Evolutionary conservation across 306 rosid species (phyloP), one percentile per base, ranked within the genome.

Genomic region (Sophora flavescens): DNA sequence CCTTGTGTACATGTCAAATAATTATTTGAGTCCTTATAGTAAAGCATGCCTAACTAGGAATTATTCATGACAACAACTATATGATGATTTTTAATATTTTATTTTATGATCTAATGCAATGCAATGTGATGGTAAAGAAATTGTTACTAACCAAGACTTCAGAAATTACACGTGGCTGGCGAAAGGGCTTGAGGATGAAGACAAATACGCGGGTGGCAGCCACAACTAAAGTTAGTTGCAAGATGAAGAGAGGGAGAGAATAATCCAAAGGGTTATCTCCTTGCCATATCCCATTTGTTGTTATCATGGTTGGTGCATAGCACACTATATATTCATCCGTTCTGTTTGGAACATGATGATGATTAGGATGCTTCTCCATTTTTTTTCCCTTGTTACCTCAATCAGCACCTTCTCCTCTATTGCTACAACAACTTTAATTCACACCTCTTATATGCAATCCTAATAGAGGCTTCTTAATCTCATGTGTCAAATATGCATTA

Each of bases 271-370:
- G 98, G 72, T 92, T 94, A 45, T 94, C 97, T 5, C 98, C 98
- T 78, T 90, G 96, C 97, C 97, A 94, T n/a, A 94, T 73, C 15
- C 98, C 97, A 73, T 94, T 88, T 47, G 98, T 94, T 18, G 96
- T 92, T 39, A 94, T 85, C 98, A 92, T 89, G 26, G 89, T 86
- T 3, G 98, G 98, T 6, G 96, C 88, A 67, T 90, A 94, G 42
- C 98, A 94, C 0, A 94, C 88, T 38, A 90, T 90, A 1, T 83
- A 68, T 0, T 73, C 87, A 1, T 72, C 85, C 18, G 87, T 59
- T 14, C 12, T 16, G 57, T 75, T 85, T 3, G 32, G 3, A 30
- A 0, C 14, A 9, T 41, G 6, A 44, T 11, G 50, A 10, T 44
- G 50, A 44, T 9, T 22, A 22, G 22, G 22, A 22, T 22, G 22